Evolutionary conservation across 768 basidiomycete genomes (phyloP).

Genomic region (Phanerochaete carnosa): DNA sequence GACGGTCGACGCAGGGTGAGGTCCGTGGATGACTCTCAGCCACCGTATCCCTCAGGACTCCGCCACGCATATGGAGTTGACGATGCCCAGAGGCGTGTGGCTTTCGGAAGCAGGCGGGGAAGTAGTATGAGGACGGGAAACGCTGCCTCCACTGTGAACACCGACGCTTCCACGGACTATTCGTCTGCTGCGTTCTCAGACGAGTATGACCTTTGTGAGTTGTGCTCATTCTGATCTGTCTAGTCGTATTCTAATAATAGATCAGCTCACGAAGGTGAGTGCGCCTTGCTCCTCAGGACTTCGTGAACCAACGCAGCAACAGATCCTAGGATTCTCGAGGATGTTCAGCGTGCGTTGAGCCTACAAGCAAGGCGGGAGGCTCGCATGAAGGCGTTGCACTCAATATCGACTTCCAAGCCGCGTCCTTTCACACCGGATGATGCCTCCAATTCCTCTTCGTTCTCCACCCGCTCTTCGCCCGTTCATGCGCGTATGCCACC

Average conservation of each 20-base stretch:
- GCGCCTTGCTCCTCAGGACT: background rate
- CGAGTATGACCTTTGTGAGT: conserved; percentile 77
- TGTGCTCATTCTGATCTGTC: background rate
- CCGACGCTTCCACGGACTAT: conserved; percentile 1
- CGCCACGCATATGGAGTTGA: background rate
- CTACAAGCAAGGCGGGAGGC: conserved; percentile 75
- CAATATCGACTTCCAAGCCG: conserved; percentile 14
- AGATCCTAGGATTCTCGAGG: conserved; percentile 82
- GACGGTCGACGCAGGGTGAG: conserved; percentile 28
- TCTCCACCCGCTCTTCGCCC: conserved; percentile 32
- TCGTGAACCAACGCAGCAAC: conserved; percentile 1
- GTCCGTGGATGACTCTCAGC: conserved; percentile 22
- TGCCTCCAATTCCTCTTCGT: conserved; percentile 22
- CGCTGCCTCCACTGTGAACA: conserved; percentile 3
- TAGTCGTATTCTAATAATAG: background rate
- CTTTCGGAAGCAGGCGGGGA: conserved; percentile 9
- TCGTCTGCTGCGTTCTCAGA: conserved; percentile 50
- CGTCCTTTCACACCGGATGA: conserved; percentile 24
- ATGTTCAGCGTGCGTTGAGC: conserved; percentile 72
- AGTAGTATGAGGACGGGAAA: conserved; percentile 6
- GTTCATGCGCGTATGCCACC: conserved; percentile 10
- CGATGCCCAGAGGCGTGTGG: conserved; percentile 15
- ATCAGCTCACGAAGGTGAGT: conserved; percentile 68
- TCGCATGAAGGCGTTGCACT: conserved; percentile 37
- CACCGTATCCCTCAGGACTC: background rate